phyloP scores from a whole-genome alignment of 164 flowering plant genomes.

The Hamamelis virginiana region DNA sequence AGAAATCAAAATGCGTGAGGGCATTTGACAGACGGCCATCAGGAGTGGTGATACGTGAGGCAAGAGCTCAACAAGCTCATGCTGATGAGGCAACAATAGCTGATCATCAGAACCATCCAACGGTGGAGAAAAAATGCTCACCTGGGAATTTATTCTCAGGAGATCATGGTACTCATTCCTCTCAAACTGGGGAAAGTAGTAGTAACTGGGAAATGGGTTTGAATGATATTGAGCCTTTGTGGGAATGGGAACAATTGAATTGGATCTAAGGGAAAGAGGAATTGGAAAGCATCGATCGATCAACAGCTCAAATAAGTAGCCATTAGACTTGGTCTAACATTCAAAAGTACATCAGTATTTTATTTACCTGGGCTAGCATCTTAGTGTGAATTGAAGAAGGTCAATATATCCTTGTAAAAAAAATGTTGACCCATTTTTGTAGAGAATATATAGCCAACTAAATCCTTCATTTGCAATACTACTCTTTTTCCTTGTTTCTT shows the following conservation, averaged over 20 bases:
- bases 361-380: no score
- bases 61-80: background rate
- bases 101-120: background rate
- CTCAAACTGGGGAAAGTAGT: slow-evolving; percentile 12
- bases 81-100: background rate
- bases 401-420: no score
- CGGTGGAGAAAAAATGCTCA: background rate
- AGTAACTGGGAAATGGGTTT: slow-evolving; percentile 9
- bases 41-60: background rate
- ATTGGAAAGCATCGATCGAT: no score
- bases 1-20: slow-evolving; percentile 31
- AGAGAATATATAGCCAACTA: no score
- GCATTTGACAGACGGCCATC: slow-evolving; percentile 51
- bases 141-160: slow-evolving; percentile 18
- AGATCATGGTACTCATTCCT: background rate
- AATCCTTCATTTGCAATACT: no score
- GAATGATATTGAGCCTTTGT: slow-evolving; percentile 7
- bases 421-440: no score
- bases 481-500: no score
- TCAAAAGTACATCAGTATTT: no score
- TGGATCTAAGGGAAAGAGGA: background rate
- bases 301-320: no score
- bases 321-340: no score
- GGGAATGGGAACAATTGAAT: slow-evolving; percentile 21
- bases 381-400: no score